Base-by-base conservation (phyloP, 768 basidiomycete genomes). In the Kockovaella imperatae region DNA sequence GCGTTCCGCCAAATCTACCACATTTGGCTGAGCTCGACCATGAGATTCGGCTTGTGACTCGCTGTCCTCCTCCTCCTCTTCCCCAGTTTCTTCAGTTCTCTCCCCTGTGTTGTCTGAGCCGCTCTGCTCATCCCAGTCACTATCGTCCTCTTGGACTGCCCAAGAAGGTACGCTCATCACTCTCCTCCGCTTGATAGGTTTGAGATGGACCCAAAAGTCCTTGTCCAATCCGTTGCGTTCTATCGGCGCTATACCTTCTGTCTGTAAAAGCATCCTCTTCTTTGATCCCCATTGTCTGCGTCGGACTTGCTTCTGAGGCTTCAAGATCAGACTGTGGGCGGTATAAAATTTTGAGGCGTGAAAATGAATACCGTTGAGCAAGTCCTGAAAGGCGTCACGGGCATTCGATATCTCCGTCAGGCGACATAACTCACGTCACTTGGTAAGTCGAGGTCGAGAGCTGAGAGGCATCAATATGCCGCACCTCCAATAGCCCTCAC, bases 271-370 rank as follows among this genome's bases (percentile, higher is more conserved):
- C 5, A 48, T 28, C 13, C 50, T 32, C 25, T 57, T 57, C 26
- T 50, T 48, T 35, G 47, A 49, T 23, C 45, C 52, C 56, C 56
- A 54, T 20, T 52, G 56, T 5, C 18, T 40, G 13, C 13, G 11
- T 13, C 49, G 32, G 10, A 18, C 42, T 47, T 34, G 41, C 30
- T 47, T 53, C 5, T 15, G 14, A n/a, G 48, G 49, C 14, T 26
- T 20, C 25, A 45, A 39, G 8, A 54, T 31, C 3, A 58, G 40
- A 1, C 25, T n/a, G 28, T 58, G 14, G 36, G 38, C 5, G 8
- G 45, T 47, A 30, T 58, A 54, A 36, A 54, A 54, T 7, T 14
- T 10, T 3, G 53, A 38, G 0, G 57, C 26, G 38, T 52, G 42
- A 13, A 17, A 2, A 15, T 55, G 55, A 3, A 57, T 18, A 1